Evolutionary conservation across 345 rosid genomes (phyloP), one percentile per base, ranked within the genome.

Genomic region (Mangifera indica): DNA sequence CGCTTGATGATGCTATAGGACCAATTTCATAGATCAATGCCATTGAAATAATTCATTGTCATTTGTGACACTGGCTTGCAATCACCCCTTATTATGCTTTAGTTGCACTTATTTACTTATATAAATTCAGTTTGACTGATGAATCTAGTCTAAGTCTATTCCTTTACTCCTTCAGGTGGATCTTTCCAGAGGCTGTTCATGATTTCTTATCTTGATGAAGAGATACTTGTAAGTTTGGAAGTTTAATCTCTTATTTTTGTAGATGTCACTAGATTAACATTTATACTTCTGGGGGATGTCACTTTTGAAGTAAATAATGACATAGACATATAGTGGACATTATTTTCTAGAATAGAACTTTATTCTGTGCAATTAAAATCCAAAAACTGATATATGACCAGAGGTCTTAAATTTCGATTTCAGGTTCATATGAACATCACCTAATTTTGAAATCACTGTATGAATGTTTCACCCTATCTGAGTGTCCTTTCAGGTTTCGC

Each of bases 171-270:
- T 85, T 79, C 81, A 94, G 98, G 85, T 78, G 93, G 98, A 64
- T 76, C 90, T 44, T 92, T 86, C 64, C 90, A 90, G 81, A 89
- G 98, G 80, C 87, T 90, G 70, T 92, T 94, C 83, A 87, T 92
- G 97, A 92, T 94, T 74, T 89, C 98, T 66, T 92, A 92, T 81
- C 91, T 94, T 49, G 98, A 94, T 56, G 98, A 89, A 57, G 98
- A 94, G 87, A 90, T 88, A 82, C 90, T 91, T 69, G 95, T 91
- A 81, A 87, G 93, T 82, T 72, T 42, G 46, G 46, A 56, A 25
- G 60, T 17, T 5, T 18, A 24, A 52, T 17, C 15, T 76, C 24
- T 60, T 24, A 60, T 55, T 24, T 55, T 10, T 3, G 32, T 56
- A 32, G 32, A 56, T 7, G 9, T 56, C 20, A 54, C 37, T 59